These are phyloP conservation scores for Martiniozyma abietophila DNA, from an alignment of 805 yeast species.

Conservation along the genomic window DNA sequence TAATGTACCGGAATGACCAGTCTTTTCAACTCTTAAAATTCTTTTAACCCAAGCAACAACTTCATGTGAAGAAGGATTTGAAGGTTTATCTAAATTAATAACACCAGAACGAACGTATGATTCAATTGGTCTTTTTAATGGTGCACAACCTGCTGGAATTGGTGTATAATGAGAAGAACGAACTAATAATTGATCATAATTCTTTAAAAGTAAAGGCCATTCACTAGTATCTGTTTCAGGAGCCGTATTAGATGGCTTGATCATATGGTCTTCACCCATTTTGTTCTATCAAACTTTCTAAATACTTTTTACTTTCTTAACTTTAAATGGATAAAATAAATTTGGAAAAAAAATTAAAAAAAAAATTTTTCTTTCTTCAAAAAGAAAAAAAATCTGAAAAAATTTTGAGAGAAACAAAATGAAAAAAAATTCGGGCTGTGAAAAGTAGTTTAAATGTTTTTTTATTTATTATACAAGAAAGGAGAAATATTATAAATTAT, in stretches of 20 bases:
- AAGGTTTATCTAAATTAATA: conserved; percentile 94
- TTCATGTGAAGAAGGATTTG: conserved; percentile 97
- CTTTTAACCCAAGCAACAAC: conserved; percentile 99
- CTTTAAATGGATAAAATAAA: too few relatives aligned
- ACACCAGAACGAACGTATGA: conserved; percentile 90
- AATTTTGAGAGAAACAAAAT: too few relatives aligned
- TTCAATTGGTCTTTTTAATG: conserved; percentile 87
- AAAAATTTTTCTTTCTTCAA: too few relatives aligned
- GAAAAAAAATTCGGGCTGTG: too few relatives aligned
- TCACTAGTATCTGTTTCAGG: conserved; percentile 81
- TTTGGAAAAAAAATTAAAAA: too few relatives aligned
- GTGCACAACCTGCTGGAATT: conserved; percentile 91
- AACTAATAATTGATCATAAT: conserved; percentile 87
- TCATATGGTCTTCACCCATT: too few relatives aligned
- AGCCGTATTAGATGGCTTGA: conserved; percentile 78
- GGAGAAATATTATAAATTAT: too few relatives aligned
- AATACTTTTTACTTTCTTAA: too few relatives aligned
- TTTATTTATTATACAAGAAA: too few relatives aligned
- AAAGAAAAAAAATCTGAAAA: too few relatives aligned
- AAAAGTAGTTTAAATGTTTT: too few relatives aligned
- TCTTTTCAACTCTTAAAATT: conserved; percentile 89
- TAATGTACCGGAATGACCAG: conserved; percentile 98
- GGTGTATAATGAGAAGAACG: conserved; percentile 98
- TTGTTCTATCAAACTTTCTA: too few relatives aligned
- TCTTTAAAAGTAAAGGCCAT: conserved; percentile 92